A percentile compares a stretch with the other conserved stretches of the same genome.
phyloP scores from a whole-genome alignment of 2,329 filamentous ascomycete species.

The Fusarium nanum region DNA sequence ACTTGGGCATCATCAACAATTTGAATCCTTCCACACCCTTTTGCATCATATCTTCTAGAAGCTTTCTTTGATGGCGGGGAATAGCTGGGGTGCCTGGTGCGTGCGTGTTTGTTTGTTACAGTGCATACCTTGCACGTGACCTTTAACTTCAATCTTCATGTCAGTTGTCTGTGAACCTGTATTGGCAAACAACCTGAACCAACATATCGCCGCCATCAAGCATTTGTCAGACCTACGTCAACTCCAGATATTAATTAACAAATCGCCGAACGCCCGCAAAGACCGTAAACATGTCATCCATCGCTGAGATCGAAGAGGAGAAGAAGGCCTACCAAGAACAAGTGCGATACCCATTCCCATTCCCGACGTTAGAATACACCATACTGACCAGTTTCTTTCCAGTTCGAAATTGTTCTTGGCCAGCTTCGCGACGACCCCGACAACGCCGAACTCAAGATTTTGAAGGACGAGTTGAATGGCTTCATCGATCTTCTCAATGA shows the following conservation, averaged over 20 bases:
- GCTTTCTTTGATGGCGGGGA: constrained; percentile 9
- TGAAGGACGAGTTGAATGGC: constrained; percentile 84
- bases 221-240: background rate
- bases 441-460: constrained; percentile 79
- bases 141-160: constrained; percentile 24
- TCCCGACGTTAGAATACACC: background rate
- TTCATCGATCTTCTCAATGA: constrained; percentile 83
- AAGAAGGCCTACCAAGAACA: constrained; percentile 68
- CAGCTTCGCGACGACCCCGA: constrained; percentile 84
- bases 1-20: background rate
- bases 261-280: background rate
- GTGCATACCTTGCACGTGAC: constrained; percentile 27
- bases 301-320: constrained; percentile 62
- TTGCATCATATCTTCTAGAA: constrained; percentile 4
- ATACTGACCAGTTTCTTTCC: constrained; percentile 36
- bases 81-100: background rate
- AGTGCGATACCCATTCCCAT: constrained; percentile 51
- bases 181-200: background rate
- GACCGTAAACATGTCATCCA: constrained; percentile 44
- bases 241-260: background rate
- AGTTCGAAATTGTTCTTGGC: constrained; percentile 82
- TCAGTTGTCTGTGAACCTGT: background rate
- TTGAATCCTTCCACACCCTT: background rate
- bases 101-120: background rate
- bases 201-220: constrained; percentile 10